Conservation (phyloP, 2,329 filamentous ascomycete genomes). For the Cladosporium sp. region DNA sequence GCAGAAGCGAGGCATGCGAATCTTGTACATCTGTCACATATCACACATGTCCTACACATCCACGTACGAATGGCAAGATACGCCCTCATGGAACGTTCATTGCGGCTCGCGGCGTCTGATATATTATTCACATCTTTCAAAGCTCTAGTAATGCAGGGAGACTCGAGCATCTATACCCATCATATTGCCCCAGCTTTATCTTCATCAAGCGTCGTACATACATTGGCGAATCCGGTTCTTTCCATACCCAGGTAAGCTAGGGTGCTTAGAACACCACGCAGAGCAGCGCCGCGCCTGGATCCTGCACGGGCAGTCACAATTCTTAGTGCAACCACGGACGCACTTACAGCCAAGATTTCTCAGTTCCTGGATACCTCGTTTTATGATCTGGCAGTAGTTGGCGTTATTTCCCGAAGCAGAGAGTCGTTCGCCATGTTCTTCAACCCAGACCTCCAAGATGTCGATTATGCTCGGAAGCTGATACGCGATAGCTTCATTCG, state of each 20-base stretch:
- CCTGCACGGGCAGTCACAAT: not conserved
- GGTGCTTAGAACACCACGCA: slow-evolving; percentile 7
- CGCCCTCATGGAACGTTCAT: too few relatives aligned
- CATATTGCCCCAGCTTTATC: not conserved
- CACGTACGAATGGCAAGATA: too few relatives aligned
- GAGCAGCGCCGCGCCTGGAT: not conserved
- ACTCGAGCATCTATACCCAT: not conserved
- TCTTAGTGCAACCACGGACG: not conserved
- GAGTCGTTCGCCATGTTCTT: not conserved
- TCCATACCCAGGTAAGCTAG: not conserved
- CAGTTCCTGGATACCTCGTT: not conserved
- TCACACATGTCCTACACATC: too few relatives aligned
- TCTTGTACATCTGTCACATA: too few relatives aligned
- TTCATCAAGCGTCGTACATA: slow-evolving; percentile 1
- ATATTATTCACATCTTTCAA: too few relatives aligned
- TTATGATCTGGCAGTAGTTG: not conserved
- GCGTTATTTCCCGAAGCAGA: not conserved
- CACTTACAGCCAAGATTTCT: slow-evolving; percentile 8
- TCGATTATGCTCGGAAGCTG: slow-evolving; percentile 13
- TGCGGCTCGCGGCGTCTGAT: too few relatives aligned
- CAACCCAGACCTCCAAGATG: not conserved
- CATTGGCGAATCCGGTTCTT: not conserved
- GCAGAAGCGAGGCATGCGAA: too few relatives aligned
- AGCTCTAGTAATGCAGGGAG: not conserved
- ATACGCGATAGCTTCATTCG: slow-evolving; percentile 16